phyloP scores from a whole-genome alignment of 192 early-diverging fungal species.

The Coemansia biformis region DNA sequence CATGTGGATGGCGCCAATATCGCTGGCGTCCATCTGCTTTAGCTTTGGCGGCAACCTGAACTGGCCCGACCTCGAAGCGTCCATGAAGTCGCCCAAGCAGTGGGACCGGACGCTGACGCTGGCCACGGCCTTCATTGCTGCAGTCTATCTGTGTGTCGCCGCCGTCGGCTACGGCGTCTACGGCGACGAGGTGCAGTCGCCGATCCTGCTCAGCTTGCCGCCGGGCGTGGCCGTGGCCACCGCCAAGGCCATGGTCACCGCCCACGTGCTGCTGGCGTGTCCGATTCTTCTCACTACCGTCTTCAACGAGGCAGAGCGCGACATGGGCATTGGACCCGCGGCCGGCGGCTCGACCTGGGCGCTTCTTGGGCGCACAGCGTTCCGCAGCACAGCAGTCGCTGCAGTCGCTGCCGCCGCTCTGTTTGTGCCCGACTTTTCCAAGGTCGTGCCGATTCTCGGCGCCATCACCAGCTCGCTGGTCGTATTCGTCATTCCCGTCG shows the following conservation, averaged over 20 bases:
- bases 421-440: slow-evolving; percentile 72
- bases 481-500: slow-evolving; percentile 79
- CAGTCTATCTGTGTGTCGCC: slow-evolving; percentile 69
- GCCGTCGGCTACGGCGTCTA: slow-evolving; percentile 72
- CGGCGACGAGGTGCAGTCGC: slow-evolving; percentile 59
- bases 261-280: slow-evolving; percentile 76
- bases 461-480: slow-evolving; percentile 67
- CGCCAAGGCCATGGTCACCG: slow-evolving; percentile 68
- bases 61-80: slow-evolving; percentile 77
- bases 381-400: slow-evolving; percentile 57
- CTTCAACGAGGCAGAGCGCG: slow-evolving; percentile 66
- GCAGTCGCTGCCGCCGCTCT: slow-evolving; percentile 56
- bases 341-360: slow-evolving; percentile 28
- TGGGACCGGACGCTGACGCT: slow-evolving; percentile 65
- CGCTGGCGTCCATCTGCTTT: slow-evolving; percentile 76
- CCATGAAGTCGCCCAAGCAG: slow-evolving; percentile 66
- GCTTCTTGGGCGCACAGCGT: too few species aligned
- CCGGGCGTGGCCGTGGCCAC: slow-evolving; percentile 55
- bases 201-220: slow-evolving; percentile 65
- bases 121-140: slow-evolving; percentile 61
- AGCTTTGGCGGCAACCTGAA: slow-evolving; percentile 79
- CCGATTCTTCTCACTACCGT: slow-evolving; percentile 75
- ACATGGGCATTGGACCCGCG: slow-evolving; percentile 53
- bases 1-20: slow-evolving; percentile 56
- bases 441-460: slow-evolving; percentile 77